Evolutionary conservation across 306 rosid genomes (phyloP).

Genomic region (Macrotyloma uniflorum): DNA sequence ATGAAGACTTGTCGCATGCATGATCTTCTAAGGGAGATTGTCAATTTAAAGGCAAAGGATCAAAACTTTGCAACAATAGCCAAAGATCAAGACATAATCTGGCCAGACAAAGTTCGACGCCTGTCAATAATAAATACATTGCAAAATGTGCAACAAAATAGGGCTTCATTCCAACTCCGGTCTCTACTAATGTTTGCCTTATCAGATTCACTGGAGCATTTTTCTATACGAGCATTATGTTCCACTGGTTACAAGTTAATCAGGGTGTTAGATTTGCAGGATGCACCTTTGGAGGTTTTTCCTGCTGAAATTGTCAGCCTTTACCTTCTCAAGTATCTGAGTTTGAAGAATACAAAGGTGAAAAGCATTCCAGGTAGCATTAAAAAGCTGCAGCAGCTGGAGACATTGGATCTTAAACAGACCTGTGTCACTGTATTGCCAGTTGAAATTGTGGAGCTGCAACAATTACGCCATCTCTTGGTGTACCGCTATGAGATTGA

Average conservation of each 20-base stretch:
- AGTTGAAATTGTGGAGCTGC: constrained; percentile 61
- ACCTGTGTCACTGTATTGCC: constrained; percentile 55
- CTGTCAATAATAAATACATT: constrained; percentile 46
- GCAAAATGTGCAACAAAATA: constrained; percentile 39
- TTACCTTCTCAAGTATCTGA: constrained; percentile 52
- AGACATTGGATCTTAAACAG: constrained; percentile 63
- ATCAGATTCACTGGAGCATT: constrained; percentile 44
- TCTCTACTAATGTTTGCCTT: constrained; percentile 58
- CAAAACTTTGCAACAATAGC: constrained; percentile 60
- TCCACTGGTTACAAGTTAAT: constrained; percentile 45
- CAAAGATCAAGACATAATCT: constrained; percentile 46
- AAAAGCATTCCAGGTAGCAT: constrained; percentile 51
- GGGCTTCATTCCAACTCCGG: constrained; percentile 46
- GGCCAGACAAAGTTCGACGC: constrained; percentile 64
- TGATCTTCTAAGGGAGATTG: constrained; percentile 59
- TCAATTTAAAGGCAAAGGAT: constrained; percentile 52
- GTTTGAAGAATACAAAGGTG: constrained; percentile 57
- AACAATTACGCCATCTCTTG: constrained; percentile 53
- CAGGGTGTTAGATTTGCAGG: constrained; percentile 53
- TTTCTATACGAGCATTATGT: constrained; percentile 27
- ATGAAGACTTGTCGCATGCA: constrained; percentile 55
- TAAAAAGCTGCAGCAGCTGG: constrained; percentile 50
- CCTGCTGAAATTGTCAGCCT: constrained; percentile 53
- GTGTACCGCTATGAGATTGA: constrained; percentile 54
- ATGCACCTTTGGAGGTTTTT: constrained; percentile 48